Conservation (phyloP, 345 rosid genomes). For the Arabis hirsuta region DNA sequence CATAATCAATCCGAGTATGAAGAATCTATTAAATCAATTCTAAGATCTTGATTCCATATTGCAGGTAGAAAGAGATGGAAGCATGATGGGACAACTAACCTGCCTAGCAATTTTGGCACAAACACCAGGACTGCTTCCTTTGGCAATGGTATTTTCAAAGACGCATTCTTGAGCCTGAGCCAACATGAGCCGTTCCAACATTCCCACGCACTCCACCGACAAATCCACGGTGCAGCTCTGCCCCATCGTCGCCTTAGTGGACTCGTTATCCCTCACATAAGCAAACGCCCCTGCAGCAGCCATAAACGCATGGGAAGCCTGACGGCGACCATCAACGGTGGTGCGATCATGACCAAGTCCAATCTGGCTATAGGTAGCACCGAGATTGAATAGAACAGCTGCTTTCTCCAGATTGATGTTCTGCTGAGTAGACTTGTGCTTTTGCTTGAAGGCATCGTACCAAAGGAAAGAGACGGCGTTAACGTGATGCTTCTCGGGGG, state of each 20-base stretch:
- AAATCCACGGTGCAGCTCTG: conserved; percentile 79
- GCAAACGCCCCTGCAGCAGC: conserved; percentile 87
- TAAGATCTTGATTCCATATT: conserved; percentile 9
- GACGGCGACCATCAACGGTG: conserved; percentile 83
- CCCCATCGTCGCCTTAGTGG: conserved; percentile 78
- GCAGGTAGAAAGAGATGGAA: neutral
- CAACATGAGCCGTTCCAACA: conserved; percentile 92
- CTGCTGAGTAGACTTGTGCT: conserved; percentile 84
- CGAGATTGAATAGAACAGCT: conserved; percentile 81
- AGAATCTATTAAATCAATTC: conserved; percentile 12
- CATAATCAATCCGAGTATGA: conserved; percentile 6
- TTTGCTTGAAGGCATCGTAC: conserved; percentile 91
- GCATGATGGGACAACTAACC: conserved; percentile 48
- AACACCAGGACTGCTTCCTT: conserved; percentile 97
- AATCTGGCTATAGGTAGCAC: conserved; percentile 87
- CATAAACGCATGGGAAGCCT: conserved; percentile 89
- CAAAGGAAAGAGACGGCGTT: conserved; percentile 77
- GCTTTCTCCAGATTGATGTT: conserved; percentile 94
- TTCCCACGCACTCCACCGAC: conserved; percentile 85
- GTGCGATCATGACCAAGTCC: conserved; percentile 77
- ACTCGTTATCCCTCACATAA: conserved; percentile 69
- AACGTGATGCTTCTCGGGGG: conserved; percentile 82
- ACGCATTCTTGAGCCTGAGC: conserved; percentile 99
- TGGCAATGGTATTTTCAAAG: conserved; percentile 91
- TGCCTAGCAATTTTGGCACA: conserved; percentile 92